These are phyloP conservation scores for Aspergillus niger DNA, from an alignment of 2,329 filamentous ascomycete species.

Conservation along the genomic window DNA sequence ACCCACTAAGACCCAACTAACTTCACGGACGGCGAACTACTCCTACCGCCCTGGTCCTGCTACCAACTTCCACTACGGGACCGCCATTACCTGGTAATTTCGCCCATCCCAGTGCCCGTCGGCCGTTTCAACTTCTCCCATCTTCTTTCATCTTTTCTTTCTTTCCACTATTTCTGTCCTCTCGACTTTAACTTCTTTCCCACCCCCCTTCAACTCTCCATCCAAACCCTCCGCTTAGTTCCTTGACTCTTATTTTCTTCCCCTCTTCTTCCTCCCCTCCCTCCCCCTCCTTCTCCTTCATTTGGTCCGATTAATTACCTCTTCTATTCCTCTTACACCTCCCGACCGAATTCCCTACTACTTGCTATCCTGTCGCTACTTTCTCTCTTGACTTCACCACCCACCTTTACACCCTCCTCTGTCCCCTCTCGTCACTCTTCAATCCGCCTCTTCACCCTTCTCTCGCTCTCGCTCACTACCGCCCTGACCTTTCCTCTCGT, in stretches of 20 bases:
- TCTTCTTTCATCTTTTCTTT: slow-evolving; percentile 20
- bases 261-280: slow-evolving; percentile 11
- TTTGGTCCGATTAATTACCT: not conserved
- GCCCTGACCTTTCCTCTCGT: not conserved
- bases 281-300: slow-evolving; percentile 1
- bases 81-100: slow-evolving; percentile 16
- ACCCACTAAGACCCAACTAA: slow-evolving; percentile 4
- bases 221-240: slow-evolving; percentile 4
- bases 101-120: slow-evolving; percentile 20
- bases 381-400: slow-evolving; percentile 10
- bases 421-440: not conserved
- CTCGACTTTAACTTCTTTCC: slow-evolving; percentile 9
- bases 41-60: slow-evolving; percentile 1
- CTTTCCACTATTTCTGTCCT: slow-evolving; percentile 12
- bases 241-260: slow-evolving; percentile 13
- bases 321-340: not conserved
- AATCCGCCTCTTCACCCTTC: not conserved
- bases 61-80: slow-evolving; percentile 1
- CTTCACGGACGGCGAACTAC: slow-evolving; percentile 9
- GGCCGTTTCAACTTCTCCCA: slow-evolving; percentile 24
- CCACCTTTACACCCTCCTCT: slow-evolving; percentile 1
- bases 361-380: slow-evolving; percentile 9
- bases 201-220: slow-evolving; percentile 13
- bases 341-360: slow-evolving; percentile 12
- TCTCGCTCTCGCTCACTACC: slow-evolving; percentile 5